Base-by-base conservation (phyloP, 2,329 filamentous ascomycete species). In the Alternaria incomplexa region DNA sequence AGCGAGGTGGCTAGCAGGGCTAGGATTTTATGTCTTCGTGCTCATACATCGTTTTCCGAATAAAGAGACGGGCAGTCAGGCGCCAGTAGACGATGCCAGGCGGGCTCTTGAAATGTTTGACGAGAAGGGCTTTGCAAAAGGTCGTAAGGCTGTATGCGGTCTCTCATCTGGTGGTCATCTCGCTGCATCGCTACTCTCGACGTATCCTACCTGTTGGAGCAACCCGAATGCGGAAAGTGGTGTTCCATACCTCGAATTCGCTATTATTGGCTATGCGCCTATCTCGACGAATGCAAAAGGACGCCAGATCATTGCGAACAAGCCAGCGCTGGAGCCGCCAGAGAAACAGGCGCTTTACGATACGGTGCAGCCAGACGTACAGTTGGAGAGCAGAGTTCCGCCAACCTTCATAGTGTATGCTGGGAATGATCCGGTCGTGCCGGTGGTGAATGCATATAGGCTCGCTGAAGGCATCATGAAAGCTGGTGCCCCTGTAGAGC, bases 271-370 rank as follows among this genome's bases (percentile, higher is more conserved):
- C 3, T 72, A 72, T 22, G 69, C 61, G 3, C 69, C 67, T 2
- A 72, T 72, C 7, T 69, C 64, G 1, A 72, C 69, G 9, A 72
- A 72, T 17, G 67, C 69, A 13, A 64, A 61, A 20, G 67, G 69
- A 2, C 59, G 69, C 10, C 66, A 65, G 8, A 59, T 70, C 17
- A 23, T 72, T 3, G 25, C 50, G 3, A 48, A 67, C 20, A 72
- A 72, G 52, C 44, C 66, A 5, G 36, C 69, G 10, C 61, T 72
- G 10, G 55, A 58, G 8, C 69, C 68, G 3, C 43, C 43, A 1
- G 63, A 70, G 60, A 72, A 72, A 48, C 69, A 72, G 40, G 63
- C 55, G 15, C 55, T 71, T 7, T 70, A 70, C 13, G 58, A 72
- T 30, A 22, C 59, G 3, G 61, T 72, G 40, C 69, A 72, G 58